Conservation (phyloP, 139 green algal genomes). For the Nannochloris sp. region DNA sequence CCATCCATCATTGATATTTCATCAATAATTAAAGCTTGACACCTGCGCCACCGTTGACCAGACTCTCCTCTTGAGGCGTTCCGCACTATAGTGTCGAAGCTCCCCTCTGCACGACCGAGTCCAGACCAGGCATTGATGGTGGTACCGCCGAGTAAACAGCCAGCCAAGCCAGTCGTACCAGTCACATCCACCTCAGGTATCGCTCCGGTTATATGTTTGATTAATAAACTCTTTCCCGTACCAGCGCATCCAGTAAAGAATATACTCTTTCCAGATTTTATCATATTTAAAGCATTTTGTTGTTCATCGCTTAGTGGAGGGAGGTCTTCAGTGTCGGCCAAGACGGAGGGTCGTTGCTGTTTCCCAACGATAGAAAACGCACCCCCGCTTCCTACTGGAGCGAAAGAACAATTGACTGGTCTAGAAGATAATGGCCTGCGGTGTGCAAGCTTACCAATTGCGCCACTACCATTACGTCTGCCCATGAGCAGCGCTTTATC, state of each 20-base stretch:
- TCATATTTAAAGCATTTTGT: constrained; percentile 23
- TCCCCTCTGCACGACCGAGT: constrained; percentile 24
- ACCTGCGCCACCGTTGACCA: constrained; percentile 28
- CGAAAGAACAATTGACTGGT: not conserved
- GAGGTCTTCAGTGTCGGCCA: constrained; percentile 16
- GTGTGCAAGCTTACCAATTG: not conserved
- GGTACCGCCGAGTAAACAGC: constrained; percentile 36
- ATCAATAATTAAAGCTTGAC: constrained; percentile 47
- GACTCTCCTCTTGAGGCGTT: constrained; percentile 3
- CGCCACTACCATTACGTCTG: no score
- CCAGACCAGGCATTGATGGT: constrained; percentile 58
- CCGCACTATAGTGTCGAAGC: constrained; percentile 17
- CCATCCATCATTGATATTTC: constrained; percentile 59
- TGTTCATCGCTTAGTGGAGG: constrained; percentile 31
- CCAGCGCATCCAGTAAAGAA: constrained; percentile 60
- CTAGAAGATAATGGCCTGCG: not conserved
- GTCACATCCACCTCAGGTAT: constrained; percentile 39
- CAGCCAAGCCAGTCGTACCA: constrained; percentile 40
- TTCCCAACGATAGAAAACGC: not conserved
- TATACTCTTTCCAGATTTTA: constrained; percentile 25
- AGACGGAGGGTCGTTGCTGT: not conserved
- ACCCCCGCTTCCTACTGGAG: not conserved
- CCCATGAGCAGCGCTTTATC: not conserved
- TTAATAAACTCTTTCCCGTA: constrained; percentile 59
- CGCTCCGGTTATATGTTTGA: constrained; percentile 36